Evolutionary conservation across 1,284 basidiomycete species (phyloP), one percentile per base, ranked within the genome.

Genomic region (Cryptococcus floricola): DNA sequence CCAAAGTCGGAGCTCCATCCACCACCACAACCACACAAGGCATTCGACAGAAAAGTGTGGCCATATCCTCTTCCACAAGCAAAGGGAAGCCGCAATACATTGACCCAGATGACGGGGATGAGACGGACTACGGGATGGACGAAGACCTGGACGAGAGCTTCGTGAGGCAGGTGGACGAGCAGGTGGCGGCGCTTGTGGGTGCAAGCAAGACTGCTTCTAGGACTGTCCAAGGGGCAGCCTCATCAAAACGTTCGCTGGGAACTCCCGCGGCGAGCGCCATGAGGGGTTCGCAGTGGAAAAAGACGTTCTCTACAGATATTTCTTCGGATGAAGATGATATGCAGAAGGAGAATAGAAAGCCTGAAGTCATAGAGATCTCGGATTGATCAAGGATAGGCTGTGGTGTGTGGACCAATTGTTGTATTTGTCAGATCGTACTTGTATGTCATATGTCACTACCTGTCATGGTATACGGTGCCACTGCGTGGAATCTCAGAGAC

Each of bases 321-420:
- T 56, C 43, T 50, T 62, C 60, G 55, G 64, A 63, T 45, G 56
- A 41, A 42, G 41, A 8, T 28, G 28, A 55, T 42, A 46, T 46
- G 28, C 47, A 50, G 45, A 56, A 61, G 28, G 53, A 57, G 57
- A 55, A 57, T 28, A 9, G 19, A 27, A 18, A 25, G 31, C 61
- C 56, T 6, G 63, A 63, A 16, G 46, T 64, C 3, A 64, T 67
- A 34, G 65, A 61, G 54, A 61, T 67, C 42, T 64, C 62, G 4
- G 64, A 66, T 45, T 66, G 45, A 59, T 42, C 39, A 41, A 18
- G 39, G 38, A 13, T 14, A 13, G 37, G 16, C 34, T 27, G 19
- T 7, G 8, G 28, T 49, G 14, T 49, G 34, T 49, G 8, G 31
- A 37, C 34, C 25, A 37, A 6, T 25, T 10, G 34, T 16, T 19